Base-by-base conservation (phyloP, 352 stramenopile genomes). In the Pythium sp. region DNA sequence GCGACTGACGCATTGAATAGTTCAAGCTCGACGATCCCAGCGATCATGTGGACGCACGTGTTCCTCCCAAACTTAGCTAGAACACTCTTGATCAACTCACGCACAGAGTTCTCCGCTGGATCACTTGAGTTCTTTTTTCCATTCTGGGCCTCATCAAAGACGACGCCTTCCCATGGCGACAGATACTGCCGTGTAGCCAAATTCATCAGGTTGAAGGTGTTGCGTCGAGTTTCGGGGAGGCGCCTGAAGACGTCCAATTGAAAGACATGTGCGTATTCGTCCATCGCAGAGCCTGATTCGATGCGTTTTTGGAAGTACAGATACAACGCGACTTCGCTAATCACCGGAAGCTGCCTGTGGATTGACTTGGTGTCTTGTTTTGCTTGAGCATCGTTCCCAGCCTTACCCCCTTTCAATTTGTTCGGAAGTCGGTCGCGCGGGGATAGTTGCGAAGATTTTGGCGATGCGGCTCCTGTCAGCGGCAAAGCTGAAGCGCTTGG, bases 241-340 rank as follows among this genome's bases (percentile, higher is more conserved):
- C 81, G 73, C 1, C 79, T 72, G 46, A 77, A 77, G 3, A 77
- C 47, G 26, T 90, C 80, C 28, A 88, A 54, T 30, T 84, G 73
- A n/a, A 75, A 82, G 7, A 90, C 69, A 53, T 88, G 64, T 0
- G 81, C 81, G 22, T 86, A 88, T n/a, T 81, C 71, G 57, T 90
- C 81, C 4, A 70, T 24, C 1, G 26, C 32, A 7, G 53, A 65
- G 26, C 71, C 72, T 49, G 70, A 55, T 3, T 75, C 63, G 5
- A 74, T 59, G 1, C 82, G 73, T 24, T 80, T 71, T 51, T 78
- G 56, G 9, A 90, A 79, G 57, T 90, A 90, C 28, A 75, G 38
- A 14, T 75, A 73, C 60, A 88, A 71, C 0, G 71, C 72, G 0
- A 64, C 32, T 26, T 90, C 80, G 18, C 75, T 82, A 54, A 86